phyloP scores from a whole-genome alignment of 176 grass and related monocot genomes.

The Hordeum vulgare region MorexV3_pseudomolecules_assembly NC_058524.1:246581000-246581499 shows the following conservation, averaged over 20 bases:
- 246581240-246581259: background rate
- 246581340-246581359: background rate
- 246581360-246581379: background rate
- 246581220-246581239: background rate
- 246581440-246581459: background rate
- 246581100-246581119: background rate
- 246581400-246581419: background rate
- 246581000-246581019: too few relatives aligned
- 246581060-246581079: too few relatives aligned
- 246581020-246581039: too few relatives aligned
- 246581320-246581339: background rate
- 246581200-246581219: background rate
- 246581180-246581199: background rate
- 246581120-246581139: background rate
- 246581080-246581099: background rate
- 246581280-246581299: background rate
- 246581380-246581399: background rate
- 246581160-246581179: background rate
- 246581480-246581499: background rate
- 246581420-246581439: background rate
- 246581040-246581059: too few relatives aligned
- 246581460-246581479: background rate
- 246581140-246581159: background rate
- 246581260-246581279: background rate
- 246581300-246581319: background rate